Evolutionary conservation across 2,329 filamentous ascomycete genomes (phyloP), one percentile per base, ranked within the genome.

Genomic region (Fonsecaea multimorphosa): DNA sequence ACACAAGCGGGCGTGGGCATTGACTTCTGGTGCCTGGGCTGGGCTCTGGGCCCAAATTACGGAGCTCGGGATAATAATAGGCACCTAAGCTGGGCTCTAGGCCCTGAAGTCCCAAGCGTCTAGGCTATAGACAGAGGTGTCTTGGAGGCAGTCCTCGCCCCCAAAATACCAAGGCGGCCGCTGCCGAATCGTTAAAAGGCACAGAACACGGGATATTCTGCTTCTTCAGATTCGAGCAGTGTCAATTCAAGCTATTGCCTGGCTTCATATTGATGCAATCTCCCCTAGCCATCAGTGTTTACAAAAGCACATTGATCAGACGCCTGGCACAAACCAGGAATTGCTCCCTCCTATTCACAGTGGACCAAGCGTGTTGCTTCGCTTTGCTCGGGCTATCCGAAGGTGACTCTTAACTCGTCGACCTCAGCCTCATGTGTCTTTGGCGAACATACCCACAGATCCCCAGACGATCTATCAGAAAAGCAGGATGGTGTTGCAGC

Each of bases 101-200:
- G 44, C 44, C 44, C 22, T 12, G 8, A 2, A 11, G 19, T 24
- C 19, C 22, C 9, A 24, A 24, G 22, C 9, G 7, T 19, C 38
- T 40, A 40, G 38, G 38, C 38, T 11, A 38, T 16, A 38, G 34
- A 14, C 14, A 1, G 1, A 14, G 14, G 34, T 38, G 14, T 1
- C 34, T 12, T 12, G 38, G 16, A 29, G 36, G 44, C 38, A n/a
- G 38, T 16, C 24, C 38, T 49, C 19, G 19, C 44, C 44, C 44
- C 44, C 44, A 49, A 49, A 24, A 49, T 24, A 36, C 56, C 56
- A 58, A 58, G 56, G 16, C 56, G 56, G 56, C 38, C 27, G 11
- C 38, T 49, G 38, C 56, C 56, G 56, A 58, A 19, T 49, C 8
- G 29, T 31, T 31, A 31, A 8, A 3, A 31, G 29, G 29, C 29